Evolutionary conservation across 768 basidiomycete genomes (phyloP).

Genomic region (Pleurotus citrinopileatus): DNA sequence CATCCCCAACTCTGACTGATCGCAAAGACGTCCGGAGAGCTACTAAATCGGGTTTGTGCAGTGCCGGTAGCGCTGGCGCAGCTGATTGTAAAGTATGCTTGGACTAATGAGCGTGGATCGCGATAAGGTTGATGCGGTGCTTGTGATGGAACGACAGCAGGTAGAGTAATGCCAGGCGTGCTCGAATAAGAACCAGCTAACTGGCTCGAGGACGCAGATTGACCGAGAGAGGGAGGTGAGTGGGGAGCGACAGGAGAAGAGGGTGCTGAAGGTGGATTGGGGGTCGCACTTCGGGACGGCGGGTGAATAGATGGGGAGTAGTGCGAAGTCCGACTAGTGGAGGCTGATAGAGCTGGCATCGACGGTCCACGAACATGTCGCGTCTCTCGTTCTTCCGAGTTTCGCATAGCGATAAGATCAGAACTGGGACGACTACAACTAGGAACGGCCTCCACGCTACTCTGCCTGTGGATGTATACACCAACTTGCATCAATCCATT

Average conservation of each 20-base stretch:
- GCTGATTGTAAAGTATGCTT: conserved; percentile 81
- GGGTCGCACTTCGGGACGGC: conserved; percentile 42
- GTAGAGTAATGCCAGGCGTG: conserved; percentile 18
- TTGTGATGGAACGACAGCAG: conserved; percentile 41
- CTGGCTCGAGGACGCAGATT: conserved; percentile 8
- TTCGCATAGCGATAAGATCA: conserved; percentile 10
- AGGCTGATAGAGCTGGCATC: conserved; percentile 26
- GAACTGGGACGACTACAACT: conserved; percentile 53
- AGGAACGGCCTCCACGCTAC: conserved; percentile 77
- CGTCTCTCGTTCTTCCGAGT: conserved; percentile 7
- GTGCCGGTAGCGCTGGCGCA: conserved; percentile 82
- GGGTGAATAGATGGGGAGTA: conserved; percentile 46
- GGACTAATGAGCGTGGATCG: conserved; percentile 66
- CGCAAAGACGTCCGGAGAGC: conserved; percentile 81
- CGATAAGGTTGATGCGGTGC: conserved; percentile 69
- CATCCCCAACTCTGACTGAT: conserved; percentile 93
- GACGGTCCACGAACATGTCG: conserved; percentile 29
- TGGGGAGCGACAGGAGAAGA: conserved; percentile 16
- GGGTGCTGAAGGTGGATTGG: conserved; percentile 22
- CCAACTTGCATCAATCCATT: conserved; percentile 58
- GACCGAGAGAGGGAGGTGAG: conserved; percentile 19
- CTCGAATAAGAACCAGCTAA: conserved; percentile 5
- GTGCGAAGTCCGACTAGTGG: conserved; percentile 31
- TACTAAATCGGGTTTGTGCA: conserved; percentile 79
- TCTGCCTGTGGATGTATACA: conserved; percentile 87